Evolutionary conservation across 2,329 filamentous ascomycete species (phyloP), one percentile per base, ranked within the genome.

Genomic region (Neonectria ditissima): DNA sequence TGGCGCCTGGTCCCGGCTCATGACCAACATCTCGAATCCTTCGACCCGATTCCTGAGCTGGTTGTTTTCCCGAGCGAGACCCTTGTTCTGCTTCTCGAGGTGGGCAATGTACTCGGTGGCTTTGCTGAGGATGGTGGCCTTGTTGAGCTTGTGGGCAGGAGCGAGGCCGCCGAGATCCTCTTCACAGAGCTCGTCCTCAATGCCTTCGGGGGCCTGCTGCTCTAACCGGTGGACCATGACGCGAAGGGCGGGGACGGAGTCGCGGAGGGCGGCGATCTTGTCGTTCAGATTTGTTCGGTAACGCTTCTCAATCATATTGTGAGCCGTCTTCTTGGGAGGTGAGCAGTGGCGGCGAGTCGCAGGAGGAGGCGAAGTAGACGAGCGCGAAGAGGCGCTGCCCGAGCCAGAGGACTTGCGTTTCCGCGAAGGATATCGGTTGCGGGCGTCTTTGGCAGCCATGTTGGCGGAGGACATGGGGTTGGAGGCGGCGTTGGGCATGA

Each of bases 241-340:
- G 54, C 94, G 89, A 52, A 97, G 82, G 76, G 92, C 94, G 2
- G 94, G 94, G 9, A 97, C 93, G 71, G 93, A 96, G 77, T 97
- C 93, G 71, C 94, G 86, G 62, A 97, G 83, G 63, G 93, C 93
- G 54, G 93, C 91, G 73, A 97, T 97, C 82, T 97, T 97, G 76
- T 97, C 94, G 76, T 97, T 97, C 61, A 97, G 84, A 73, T 97
- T 97, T 54, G 92, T 97, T 71, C 94, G 90, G 78, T 97, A 97
- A 67, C 94, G 86, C 84, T 97, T 97, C 81, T 97, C 94, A 67
- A 97, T 97, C 85, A 97, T 94, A 79, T 97, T 97, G 80, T 97
- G 94, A 0, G 94, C 93, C 20, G 93, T 94, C 84, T 97, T 97
- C 84, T 97, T 97, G 59, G 76, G 73, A 30, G 72, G 70, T 28